Conservation (phyloP, 2,329 filamentous ascomycete genomes). For the Zasmidium cellare region DNA sequence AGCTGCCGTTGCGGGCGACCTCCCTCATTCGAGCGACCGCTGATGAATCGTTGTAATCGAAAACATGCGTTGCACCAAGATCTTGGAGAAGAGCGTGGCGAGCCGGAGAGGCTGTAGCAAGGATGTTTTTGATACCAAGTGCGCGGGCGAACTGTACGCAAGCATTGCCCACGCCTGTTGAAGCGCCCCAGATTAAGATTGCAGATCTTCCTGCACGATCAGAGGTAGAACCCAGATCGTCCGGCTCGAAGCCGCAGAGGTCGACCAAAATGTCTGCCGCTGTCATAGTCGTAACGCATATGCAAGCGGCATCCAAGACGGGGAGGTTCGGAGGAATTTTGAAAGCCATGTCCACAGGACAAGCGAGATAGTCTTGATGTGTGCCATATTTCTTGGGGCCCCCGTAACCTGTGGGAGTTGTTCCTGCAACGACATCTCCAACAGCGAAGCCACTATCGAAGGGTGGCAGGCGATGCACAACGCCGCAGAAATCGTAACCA, state of each 20-base stretch:
- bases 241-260: slow-evolving; percentile 1
- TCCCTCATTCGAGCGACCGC: not conserved
- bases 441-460: not conserved
- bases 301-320: not conserved
- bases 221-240: not conserved
- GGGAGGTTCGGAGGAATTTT: slow-evolving; percentile 2
- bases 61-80: not conserved
- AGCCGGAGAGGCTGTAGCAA: not conserved
- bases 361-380: slow-evolving; percentile 5
- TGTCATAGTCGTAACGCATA: slow-evolving; percentile 1
- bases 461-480: not conserved
- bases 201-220: not conserved
- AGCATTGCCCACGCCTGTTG: not conserved
- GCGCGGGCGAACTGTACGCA: slow-evolving; percentile 3
- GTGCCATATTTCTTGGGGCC: not conserved
- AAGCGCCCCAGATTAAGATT: slow-evolving; percentile 4
- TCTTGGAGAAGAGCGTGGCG: not conserved
- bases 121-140: not conserved
- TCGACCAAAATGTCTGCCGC: slow-evolving; percentile 4
- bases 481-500: slow-evolving; percentile 7
- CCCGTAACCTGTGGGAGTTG: not conserved
- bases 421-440: not conserved
- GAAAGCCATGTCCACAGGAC: not conserved
- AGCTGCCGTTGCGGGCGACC: not conserved
- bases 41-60: not conserved